Base-by-base conservation (phyloP, 495 filamentous ascomycete species). In the Hypoxylon trugodes region DNA sequence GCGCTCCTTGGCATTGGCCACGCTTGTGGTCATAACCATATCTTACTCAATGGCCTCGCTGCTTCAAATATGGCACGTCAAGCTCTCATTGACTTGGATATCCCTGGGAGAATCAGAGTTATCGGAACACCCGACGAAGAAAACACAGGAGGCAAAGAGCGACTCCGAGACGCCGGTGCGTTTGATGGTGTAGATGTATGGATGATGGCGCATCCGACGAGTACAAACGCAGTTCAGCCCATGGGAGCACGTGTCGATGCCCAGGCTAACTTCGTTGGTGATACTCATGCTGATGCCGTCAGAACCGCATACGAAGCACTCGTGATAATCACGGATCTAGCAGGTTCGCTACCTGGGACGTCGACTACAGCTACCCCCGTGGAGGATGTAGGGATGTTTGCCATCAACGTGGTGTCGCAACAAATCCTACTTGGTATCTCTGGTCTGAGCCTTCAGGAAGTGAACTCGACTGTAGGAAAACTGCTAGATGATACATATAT, bases 61-160 rank as follows among this genome's bases (percentile, higher is more conserved):
- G 74, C 78, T 0, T 79, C 77, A 33, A 65, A 74, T 13, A 74
- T 76, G 5, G 73, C 77, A 0, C 71, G 73, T 21, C 69, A 78
- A 5, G 66, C 77, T 0, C 61, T 80, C 51, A 61, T 73, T 35
- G 66, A 77, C 37, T 72, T 75, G n/a, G 67, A 72, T 3, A 68
- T 84, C 10, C 77, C 77, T 0, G 84, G 82, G 1, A 78, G 77
- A 4, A 68, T 82, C 0, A 76, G 81, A 25, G 56, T 86, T 8
- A 68, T 86, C 12, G 84, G 84, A 1, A 85, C 82, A 0, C 84
- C 84, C 2, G 84, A 82, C 1, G 84, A 87, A 66, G 84, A 87
- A 57, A 79, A 82, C 30, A 82, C 79, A 6, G 83, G 81, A 4
- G 83, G 84, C 19, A 87, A 87, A 66, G 77, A 75, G 2, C 76